phyloP scores from a whole-genome alignment of 2,329 filamentous ascomycete genomes.

The Trichoderma asperellum region DNA sequence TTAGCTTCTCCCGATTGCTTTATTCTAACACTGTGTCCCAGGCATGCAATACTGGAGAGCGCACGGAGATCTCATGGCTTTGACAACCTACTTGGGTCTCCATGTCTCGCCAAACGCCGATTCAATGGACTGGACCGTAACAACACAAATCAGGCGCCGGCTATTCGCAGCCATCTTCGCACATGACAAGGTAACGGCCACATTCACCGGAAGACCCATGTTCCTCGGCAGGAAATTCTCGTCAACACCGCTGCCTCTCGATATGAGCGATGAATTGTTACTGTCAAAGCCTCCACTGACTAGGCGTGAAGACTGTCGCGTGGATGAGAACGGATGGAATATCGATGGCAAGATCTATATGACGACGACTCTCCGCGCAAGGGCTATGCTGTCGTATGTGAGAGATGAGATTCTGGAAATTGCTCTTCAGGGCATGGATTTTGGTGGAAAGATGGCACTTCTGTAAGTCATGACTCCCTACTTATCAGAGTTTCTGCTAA shows the following conservation, averaged over 20 bases:
- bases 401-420: slow-evolving; percentile 29
- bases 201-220: slow-evolving; percentile 22
- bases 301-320: background rate
- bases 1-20: background rate
- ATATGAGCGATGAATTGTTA: slow-evolving; percentile 25
- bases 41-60: slow-evolving; percentile 27
- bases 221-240: slow-evolving; percentile 26
- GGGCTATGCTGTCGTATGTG: slow-evolving; percentile 24
- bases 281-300: background rate
- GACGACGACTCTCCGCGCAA: slow-evolving; percentile 24
- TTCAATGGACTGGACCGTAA: slow-evolving; percentile 20
- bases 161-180: slow-evolving; percentile 27
- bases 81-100: slow-evolving; percentile 28
- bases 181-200: slow-evolving; percentile 27
- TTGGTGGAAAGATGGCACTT: slow-evolving; percentile 19
- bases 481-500: background rate
- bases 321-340: slow-evolving; percentile 30
- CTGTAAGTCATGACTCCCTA: background rate
- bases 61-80: slow-evolving; percentile 25
- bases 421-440: slow-evolving; percentile 21
- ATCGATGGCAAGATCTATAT: slow-evolving; percentile 20
- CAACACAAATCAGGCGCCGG: slow-evolving; percentile 26
- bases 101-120: slow-evolving; percentile 16
- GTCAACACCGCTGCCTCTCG: slow-evolving; percentile 28
- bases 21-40: background rate